phyloP scores from a whole-genome alignment of 345 rosid species.

The Eucalyptus curtisii region DNA sequence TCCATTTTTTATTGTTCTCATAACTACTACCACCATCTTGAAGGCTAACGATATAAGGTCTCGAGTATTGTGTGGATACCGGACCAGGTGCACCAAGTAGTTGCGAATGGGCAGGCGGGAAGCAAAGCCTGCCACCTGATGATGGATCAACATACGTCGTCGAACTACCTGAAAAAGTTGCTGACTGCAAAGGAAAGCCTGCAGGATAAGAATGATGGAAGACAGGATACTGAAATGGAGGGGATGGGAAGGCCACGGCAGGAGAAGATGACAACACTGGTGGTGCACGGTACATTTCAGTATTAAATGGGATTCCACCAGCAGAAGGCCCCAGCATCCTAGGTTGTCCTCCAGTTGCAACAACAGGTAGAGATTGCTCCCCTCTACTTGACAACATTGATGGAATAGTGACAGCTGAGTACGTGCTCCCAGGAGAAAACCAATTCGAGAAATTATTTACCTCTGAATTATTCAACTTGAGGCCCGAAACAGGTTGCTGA shows the following conservation, averaged over 20 bases:
- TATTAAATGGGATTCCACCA: slow-evolving; percentile 36
- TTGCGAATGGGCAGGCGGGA: slow-evolving; percentile 58
- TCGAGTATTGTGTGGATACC: slow-evolving; percentile 38
- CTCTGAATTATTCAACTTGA: slow-evolving; percentile 34
- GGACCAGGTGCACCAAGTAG: slow-evolving; percentile 42
- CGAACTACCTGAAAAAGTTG: slow-evolving; percentile 56
- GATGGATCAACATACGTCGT: slow-evolving; percentile 60
- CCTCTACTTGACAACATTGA: slow-evolving; percentile 55
- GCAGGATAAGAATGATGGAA: slow-evolving; percentile 38
- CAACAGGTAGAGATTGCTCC: slow-evolving; percentile 49
- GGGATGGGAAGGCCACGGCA: slow-evolving; percentile 52
- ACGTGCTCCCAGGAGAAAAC: slow-evolving; percentile 48
- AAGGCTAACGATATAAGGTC: slow-evolving; percentile 56
- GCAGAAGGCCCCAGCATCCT: slow-evolving; percentile 50
- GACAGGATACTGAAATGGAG: slow-evolving; percentile 60
- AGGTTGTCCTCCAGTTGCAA: slow-evolving; percentile 46
- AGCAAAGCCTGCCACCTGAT: slow-evolving; percentile 47
- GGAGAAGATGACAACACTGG: slow-evolving; percentile 74
- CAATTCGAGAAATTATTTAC: slow-evolving; percentile 50
- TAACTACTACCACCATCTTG: slow-evolving; percentile 37
- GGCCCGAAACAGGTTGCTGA: slow-evolving; percentile 40
- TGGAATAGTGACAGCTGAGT: slow-evolving; percentile 47
- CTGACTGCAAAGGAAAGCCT: slow-evolving; percentile 47
- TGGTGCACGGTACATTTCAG: slow-evolving; percentile 55
- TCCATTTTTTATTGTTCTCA: slow-evolving; percentile 58